These are phyloP conservation scores for Gryganskiella cystojenkinii DNA, from an alignment of 192 early-diverging fungal genomes.

Conservation along the genomic window DNA sequence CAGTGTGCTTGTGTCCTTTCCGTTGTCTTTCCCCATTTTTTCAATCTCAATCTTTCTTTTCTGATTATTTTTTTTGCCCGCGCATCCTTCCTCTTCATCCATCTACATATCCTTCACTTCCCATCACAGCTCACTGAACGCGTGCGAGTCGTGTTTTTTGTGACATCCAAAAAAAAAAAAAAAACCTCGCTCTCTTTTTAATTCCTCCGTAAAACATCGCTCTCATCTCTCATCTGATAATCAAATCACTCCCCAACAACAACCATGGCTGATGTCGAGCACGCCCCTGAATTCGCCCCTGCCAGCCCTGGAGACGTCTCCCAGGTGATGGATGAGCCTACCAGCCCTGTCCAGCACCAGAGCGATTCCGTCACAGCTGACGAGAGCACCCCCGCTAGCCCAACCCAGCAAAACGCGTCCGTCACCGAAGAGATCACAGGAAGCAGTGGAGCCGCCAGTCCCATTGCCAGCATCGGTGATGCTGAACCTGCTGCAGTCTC, in stretches of 20 bases:
- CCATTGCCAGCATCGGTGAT: slow-evolving; percentile 5
- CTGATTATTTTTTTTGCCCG: not conserved
- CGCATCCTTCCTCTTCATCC: slow-evolving; percentile 17
- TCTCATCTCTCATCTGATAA: not conserved
- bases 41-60: not conserved
- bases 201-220: not conserved
- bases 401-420: not conserved
- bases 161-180: not conserved
- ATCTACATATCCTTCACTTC: slow-evolving; percentile 5
- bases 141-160: not conserved
- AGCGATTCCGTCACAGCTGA: not conserved
- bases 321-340: slow-evolving; percentile 11
- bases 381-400: not conserved
- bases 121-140: not conserved
- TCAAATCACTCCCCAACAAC: not conserved
- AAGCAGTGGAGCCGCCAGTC: too few species aligned
- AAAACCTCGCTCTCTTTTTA: not conserved
- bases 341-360: not conserved
- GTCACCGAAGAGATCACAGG: too few species aligned
- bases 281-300: slow-evolving; percentile 30
- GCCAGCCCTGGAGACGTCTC: slow-evolving; percentile 14
- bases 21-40: not conserved
- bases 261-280: slow-evolving; percentile 48
- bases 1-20: not conserved
- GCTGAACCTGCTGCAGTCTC: slow-evolving; percentile 2